Conservation (phyloP, 2,329 filamentous ascomycete species). For the Colletotrichum nymphaeae region DNA sequence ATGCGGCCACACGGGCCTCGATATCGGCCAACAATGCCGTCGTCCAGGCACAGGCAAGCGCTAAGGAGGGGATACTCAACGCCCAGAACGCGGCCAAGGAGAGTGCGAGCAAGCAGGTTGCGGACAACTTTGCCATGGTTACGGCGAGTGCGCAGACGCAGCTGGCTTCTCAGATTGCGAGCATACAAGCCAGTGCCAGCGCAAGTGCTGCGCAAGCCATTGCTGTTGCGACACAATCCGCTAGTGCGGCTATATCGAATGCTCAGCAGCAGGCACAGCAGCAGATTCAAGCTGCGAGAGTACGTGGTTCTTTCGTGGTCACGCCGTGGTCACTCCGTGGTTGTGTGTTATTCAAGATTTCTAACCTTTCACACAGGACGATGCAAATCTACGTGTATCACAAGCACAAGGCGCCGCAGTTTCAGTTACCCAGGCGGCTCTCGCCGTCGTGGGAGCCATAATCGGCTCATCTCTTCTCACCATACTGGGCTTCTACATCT, state of each 20-base stretch:
- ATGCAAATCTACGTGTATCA: constrained; percentile 45
- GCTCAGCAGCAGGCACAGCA: constrained; percentile 30
- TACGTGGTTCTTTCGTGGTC: constrained; percentile 19
- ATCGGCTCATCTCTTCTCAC: constrained; percentile 55
- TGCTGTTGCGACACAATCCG: constrained; percentile 41
- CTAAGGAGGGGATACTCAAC: constrained; percentile 32
- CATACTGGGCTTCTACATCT: constrained; percentile 49
- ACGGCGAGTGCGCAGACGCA: constrained; percentile 42
- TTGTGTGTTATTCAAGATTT: background rate
- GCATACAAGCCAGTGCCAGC: constrained; percentile 37
- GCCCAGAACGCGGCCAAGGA: constrained; percentile 38
- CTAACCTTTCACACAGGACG: constrained; percentile 20
- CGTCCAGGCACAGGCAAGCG: constrained; percentile 36
- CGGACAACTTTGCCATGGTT: constrained; percentile 39
- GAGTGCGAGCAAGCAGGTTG: constrained; percentile 37
- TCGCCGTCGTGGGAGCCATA: constrained; percentile 55
- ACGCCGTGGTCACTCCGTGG: constrained; percentile 3
- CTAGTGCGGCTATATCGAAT: constrained; percentile 37
- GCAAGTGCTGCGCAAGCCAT: constrained; percentile 42
- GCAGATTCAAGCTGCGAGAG: constrained; percentile 25
- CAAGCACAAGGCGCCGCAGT: constrained; percentile 51
- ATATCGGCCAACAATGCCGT: constrained; percentile 39
- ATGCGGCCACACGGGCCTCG: constrained; percentile 40
- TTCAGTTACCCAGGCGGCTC: constrained; percentile 53
- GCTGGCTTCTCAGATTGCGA: constrained; percentile 43